Percentiles rank a stretch among this genome's conserved stretches.
phyloP scores from a whole-genome alignment of 2,329 filamentous ascomycete genomes.

The Stagonosporopsis tanaceti region DNA sequence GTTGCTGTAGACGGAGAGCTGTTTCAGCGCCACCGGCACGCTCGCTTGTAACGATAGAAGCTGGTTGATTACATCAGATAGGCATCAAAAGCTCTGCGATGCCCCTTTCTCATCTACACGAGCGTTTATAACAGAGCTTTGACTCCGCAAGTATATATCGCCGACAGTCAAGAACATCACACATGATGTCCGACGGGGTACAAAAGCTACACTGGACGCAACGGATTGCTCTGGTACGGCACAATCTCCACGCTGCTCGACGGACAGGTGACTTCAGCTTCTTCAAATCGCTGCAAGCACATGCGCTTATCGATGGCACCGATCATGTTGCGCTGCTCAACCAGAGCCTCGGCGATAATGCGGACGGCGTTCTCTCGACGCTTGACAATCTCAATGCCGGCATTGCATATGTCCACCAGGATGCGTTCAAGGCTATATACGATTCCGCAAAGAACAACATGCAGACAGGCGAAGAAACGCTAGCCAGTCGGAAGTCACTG shows the following conservation, averaged over 20 bases:
- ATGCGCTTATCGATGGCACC: conserved; percentile 54
- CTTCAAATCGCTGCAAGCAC: conserved; percentile 57
- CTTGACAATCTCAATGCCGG: conserved; percentile 57
- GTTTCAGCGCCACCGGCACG: conserved; percentile 4
- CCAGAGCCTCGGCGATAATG: conserved; percentile 52
- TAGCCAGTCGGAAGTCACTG: conserved; percentile 43
- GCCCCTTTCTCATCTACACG: neutral
- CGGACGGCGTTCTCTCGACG: conserved; percentile 53
- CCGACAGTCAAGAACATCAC: neutral
- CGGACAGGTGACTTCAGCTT: conserved; percentile 56
- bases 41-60: neutral
- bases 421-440: conserved; percentile 57
- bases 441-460: conserved; percentile 51
- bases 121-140: neutral
- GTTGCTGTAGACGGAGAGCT: neutral
- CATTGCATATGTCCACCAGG: conserved; percentile 57
- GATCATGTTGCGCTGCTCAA: conserved; percentile 56
- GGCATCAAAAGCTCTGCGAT: conserved; percentile 3
- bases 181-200: conserved; percentile 30
- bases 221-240: conserved; percentile 54
- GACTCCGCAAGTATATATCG: neutral
- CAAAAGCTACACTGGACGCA: conserved; percentile 57
- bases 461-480: conserved; percentile 41
- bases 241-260: conserved; percentile 55
- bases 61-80: neutral